Base-by-base conservation (phyloP, 2,329 filamentous ascomycete genomes). In the Trichoderma sp. region DNA sequence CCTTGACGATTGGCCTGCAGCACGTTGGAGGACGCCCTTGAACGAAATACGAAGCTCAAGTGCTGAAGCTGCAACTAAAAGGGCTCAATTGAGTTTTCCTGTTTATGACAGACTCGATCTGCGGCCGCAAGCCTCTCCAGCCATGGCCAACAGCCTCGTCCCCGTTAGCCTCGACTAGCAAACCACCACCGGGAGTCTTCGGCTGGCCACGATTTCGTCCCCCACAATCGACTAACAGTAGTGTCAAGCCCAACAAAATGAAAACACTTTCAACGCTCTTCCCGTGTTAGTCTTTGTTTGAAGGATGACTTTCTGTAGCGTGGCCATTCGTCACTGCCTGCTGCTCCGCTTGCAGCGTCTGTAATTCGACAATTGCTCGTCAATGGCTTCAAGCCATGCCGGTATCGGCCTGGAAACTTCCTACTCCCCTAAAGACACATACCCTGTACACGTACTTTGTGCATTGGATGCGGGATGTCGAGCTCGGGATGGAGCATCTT, bases 221-320 rank as follows among this genome's bases (percentile, higher is more conserved):
- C 63, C 55, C 63, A 57, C 63, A 64, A 59, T 64, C 55, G 50
- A 60, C 55, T 54, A 65, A 65, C 63, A 65, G 24, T 63, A 55
- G 60, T 43, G 60, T 30, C 34, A 24, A 54, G 28, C 30, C 50
- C 52, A 63, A 60, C 63, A 41, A 48, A 54, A 30, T 24, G 39
- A 21, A 63, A 60, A 2, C 55, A 47, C 2, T n/a, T n/a, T 26
- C 55, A 34, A 39, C 48, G 21, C 48, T 39, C 34, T 54, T 54
- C 26, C 54, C 30, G 59, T 62, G 39, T 54, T 52, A 41, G n/a
- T n/a, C n/a, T n/a, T n/a, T 39, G 34, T 34, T 39, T 10, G 1
- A 39, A 5, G 34, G 34, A 19, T 19, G 28, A 24, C 44, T 24
- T n/a, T 30, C 59, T 1, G 43, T 21, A 45, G 50, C 28, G 26